A percentile compares a stretch with the other conserved stretches of the same genome.
These are phyloP conservation scores for Gossypium gossypioides DNA, from an alignment of 441 rosid species.

Conservation along the genomic window DNA sequence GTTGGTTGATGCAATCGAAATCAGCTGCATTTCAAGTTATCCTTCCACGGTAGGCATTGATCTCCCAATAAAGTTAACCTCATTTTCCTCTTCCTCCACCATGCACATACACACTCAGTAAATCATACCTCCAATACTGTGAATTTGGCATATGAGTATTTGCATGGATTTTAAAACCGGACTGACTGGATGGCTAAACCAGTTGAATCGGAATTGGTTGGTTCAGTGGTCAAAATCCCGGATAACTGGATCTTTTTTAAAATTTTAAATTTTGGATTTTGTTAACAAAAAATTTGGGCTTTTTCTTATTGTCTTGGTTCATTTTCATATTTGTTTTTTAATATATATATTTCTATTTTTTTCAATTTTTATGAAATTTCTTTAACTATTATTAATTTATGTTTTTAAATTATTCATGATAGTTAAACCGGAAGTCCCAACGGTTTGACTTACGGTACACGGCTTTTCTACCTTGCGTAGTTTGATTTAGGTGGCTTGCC, in stretches of 20 bases:
- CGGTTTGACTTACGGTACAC: neutral
- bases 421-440: neutral
- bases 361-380: no score
- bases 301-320: neutral
- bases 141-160: neutral
- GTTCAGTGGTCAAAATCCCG: no score
- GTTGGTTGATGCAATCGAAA: slow-evolving; percentile 78
- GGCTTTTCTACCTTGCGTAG: neutral
- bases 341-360: neutral
- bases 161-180: neutral
- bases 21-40: slow-evolving; percentile 65
- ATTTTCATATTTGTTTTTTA: neutral
- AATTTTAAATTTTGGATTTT: no score
- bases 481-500: slow-evolving; percentile 3
- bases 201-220: neutral
- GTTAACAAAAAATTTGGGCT: no score
- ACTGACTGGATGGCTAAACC: neutral
- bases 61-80: neutral
- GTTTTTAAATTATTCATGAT: neutral
- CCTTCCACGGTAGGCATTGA: slow-evolving; percentile 63
- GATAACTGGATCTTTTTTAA: no score
- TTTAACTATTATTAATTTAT: neutral
- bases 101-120: neutral
- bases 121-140: neutral
- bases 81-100: neutral